These are phyloP conservation scores for Metschnikowia rubicola DNA, from an alignment of 805 yeast genomes.

Conservation along the genomic window DNA sequence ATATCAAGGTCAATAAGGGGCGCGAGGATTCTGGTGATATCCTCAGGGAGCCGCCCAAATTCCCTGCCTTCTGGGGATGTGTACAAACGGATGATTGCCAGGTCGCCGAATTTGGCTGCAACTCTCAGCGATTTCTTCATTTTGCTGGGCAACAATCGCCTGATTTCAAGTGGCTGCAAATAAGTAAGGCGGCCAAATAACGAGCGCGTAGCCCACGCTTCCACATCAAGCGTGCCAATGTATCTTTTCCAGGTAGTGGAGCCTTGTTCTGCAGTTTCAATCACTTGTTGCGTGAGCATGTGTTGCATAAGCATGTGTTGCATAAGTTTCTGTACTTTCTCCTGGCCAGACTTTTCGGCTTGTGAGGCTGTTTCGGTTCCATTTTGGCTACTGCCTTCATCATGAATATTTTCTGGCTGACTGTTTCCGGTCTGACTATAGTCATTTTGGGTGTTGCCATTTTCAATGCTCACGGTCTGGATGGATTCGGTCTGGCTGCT, in stretches of 20 bases:
- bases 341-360: neutral
- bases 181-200: slow-evolving; percentile 45
- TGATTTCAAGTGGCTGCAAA: slow-evolving; percentile 41
- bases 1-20: slow-evolving; percentile 59
- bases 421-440: too few relatives aligned
- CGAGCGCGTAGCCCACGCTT: slow-evolving; percentile 73
- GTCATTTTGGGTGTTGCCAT: too few relatives aligned
- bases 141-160: slow-evolving; percentile 30
- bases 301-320: slow-evolving; percentile 12
- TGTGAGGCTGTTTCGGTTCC: too few relatives aligned
- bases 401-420: too few relatives aligned
- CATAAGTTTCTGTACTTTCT: slow-evolving; percentile 6
- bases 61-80: slow-evolving; percentile 42
- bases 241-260: slow-evolving; percentile 36
- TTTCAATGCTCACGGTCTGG: too few relatives aligned
- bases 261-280: slow-evolving; percentile 8
- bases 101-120: slow-evolving; percentile 21
- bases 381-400: too few relatives aligned
- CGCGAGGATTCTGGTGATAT: slow-evolving; percentile 58
- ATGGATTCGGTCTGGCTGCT: too few relatives aligned
- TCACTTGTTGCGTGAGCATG: slow-evolving; percentile 10
- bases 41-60: slow-evolving; percentile 74
- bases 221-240: slow-evolving; percentile 58
- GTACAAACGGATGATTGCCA: slow-evolving; percentile 35
- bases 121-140: slow-evolving; percentile 15